Percentiles rank a stretch among this genome's conserved stretches.
These are phyloP conservation scores for Fusarium sp. DNA, from an alignment of 2,329 filamentous ascomycete species.

Conservation along the genomic window DNA sequence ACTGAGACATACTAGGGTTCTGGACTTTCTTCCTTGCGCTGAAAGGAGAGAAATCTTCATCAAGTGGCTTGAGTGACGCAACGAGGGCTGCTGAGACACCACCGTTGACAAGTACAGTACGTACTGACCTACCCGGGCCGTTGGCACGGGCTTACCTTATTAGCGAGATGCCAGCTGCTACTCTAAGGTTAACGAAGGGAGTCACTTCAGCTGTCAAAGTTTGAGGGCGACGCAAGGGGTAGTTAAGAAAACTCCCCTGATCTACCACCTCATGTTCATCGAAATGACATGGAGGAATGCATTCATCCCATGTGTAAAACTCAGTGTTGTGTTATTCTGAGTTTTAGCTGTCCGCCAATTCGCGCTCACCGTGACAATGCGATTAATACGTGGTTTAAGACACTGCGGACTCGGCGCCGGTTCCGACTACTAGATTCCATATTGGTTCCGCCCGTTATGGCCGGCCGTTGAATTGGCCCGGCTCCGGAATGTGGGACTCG, in stretches of 20 bases:
- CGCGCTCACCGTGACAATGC: neutral
- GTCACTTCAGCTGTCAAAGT: conserved; percentile 15
- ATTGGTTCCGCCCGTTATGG: neutral
- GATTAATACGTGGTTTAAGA: neutral
- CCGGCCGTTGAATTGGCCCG: conserved; percentile 16
- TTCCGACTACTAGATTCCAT: neutral
- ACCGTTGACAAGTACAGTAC: neutral
- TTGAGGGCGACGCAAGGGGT: neutral
- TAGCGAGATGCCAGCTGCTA: neutral
- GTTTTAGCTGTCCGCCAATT: neutral
- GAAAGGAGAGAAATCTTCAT: conserved; percentile 6
- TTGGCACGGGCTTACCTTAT: neutral
- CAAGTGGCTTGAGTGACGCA: conserved; percentile 10
- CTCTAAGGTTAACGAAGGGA: neutral
- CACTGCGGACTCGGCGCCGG: conserved; percentile 10
- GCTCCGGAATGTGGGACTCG: neutral
- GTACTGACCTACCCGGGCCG: neutral
- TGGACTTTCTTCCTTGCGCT: conserved; percentile 4
- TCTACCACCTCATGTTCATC: neutral
- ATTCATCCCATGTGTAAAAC: neutral
- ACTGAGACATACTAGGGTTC: conserved; percentile 19
- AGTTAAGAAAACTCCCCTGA: neutral
- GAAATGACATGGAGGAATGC: neutral
- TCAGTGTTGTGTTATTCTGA: neutral
- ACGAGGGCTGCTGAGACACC: neutral